phyloP scores from a whole-genome alignment of 192 early-diverging fungal species.

The Coemansia sp. region DNA sequence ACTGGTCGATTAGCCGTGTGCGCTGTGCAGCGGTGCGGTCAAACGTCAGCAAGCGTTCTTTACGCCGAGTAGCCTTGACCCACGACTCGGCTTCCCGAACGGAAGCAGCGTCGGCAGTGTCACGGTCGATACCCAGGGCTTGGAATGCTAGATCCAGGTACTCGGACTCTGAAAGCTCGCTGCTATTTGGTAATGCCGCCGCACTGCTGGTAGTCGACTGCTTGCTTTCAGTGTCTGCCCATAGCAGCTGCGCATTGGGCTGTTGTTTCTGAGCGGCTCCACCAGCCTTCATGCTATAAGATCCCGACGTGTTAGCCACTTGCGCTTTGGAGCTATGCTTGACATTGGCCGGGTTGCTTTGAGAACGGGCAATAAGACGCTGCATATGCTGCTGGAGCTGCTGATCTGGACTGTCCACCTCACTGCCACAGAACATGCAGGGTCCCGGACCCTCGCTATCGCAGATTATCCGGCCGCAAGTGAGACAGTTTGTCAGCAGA shows the following conservation, averaged over 20 bases:
- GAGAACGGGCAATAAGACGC: slow-evolving; percentile 14
- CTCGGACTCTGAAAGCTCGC: slow-evolving; percentile 32
- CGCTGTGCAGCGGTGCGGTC: slow-evolving; percentile 54
- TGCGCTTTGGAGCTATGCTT: too few relatives aligned
- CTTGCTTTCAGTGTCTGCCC: too few relatives aligned
- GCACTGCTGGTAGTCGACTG: too few relatives aligned
- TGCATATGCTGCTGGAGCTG: slow-evolving; percentile 50
- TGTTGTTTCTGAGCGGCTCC: too few relatives aligned
- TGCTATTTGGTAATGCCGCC: not conserved
- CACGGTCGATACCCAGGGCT: slow-evolving; percentile 26
- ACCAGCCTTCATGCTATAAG: too few relatives aligned
- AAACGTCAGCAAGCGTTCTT: slow-evolving; percentile 47
- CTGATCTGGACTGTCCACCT: slow-evolving; percentile 43
- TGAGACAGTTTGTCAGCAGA: slow-evolving; percentile 54
- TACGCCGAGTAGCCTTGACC: slow-evolving; percentile 38
- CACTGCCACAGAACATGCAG: slow-evolving; percentile 50
- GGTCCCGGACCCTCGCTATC: slow-evolving; percentile 51
- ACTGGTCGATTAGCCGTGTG: slow-evolving; percentile 49
- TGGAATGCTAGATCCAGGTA: slow-evolving; percentile 36
- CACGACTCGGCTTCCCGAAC: slow-evolving; percentile 34
- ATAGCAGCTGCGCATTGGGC: too few relatives aligned
- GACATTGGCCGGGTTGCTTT: too few relatives aligned
- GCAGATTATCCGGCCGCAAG: slow-evolving; percentile 57
- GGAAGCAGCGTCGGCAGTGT: slow-evolving; percentile 6
- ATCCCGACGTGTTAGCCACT: too few relatives aligned